phyloP scores from a whole-genome alignment of 345 rosid species.

The Crucihimalaya himalaica region DNA sequence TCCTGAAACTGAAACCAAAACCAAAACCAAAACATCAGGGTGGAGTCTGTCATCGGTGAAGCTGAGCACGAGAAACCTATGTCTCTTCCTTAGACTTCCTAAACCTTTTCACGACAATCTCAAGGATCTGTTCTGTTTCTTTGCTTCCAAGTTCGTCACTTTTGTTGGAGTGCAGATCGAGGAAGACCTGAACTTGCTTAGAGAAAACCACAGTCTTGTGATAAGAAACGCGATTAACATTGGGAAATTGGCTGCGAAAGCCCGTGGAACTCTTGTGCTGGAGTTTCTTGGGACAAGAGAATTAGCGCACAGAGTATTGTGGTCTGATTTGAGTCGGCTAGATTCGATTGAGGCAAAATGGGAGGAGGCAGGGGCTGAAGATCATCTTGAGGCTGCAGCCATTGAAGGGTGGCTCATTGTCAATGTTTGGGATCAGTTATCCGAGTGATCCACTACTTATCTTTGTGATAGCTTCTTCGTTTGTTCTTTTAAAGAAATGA shows the following conservation, averaged over 20 bases:
- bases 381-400: conserved; percentile 39
- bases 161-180: conserved; percentile 38
- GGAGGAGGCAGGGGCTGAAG: conserved; percentile 23
- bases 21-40: conserved; percentile 15
- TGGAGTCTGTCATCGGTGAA: conserved; percentile 36
- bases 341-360: conserved; percentile 40
- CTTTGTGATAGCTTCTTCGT: neutral
- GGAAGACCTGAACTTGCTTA: conserved; percentile 36
- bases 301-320: conserved; percentile 32
- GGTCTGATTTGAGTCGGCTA: conserved; percentile 36
- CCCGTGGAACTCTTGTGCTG: conserved; percentile 29
- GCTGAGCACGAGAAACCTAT: conserved; percentile 34
- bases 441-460: neutral
- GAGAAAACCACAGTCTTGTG: conserved; percentile 35
- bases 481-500: neutral
- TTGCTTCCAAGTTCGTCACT: conserved; percentile 39
- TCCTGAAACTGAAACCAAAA: neutral
- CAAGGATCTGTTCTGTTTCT: conserved; percentile 36
- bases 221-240: conserved; percentile 30
- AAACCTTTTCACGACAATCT: conserved; percentile 29
- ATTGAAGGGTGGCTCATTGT: conserved; percentile 43
- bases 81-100: conserved; percentile 32
- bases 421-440: conserved; percentile 39
- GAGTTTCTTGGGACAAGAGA: conserved; percentile 42
- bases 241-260: conserved; percentile 33